Conservation (phyloP, 768 basidiomycete genomes). For the Boletus vinaceobasis region DNA sequence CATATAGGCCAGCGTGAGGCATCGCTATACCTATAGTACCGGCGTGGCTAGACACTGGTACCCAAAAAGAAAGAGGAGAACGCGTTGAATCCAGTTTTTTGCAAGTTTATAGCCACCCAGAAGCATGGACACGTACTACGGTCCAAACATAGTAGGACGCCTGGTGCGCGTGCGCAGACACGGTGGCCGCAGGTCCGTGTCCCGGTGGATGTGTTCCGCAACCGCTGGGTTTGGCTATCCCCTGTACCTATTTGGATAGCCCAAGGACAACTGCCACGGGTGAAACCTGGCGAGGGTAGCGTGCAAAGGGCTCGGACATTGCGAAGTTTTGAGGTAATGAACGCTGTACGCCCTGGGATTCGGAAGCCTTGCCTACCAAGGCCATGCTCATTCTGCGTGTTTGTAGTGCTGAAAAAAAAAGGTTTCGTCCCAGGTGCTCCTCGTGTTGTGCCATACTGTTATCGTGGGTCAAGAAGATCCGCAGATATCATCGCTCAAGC, state of each 20-base stretch:
- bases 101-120: constrained; percentile 23
- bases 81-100: neutral
- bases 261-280: constrained; percentile 9
- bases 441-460: neutral
- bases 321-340: constrained; percentile 20
- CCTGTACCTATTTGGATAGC: neutral
- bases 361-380: constrained; percentile 3
- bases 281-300: neutral
- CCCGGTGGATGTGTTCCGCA: constrained; percentile 3
- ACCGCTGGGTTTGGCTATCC: constrained; percentile 1
- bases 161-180: constrained; percentile 18
- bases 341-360: constrained; percentile 12
- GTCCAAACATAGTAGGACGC: constrained; percentile 19
- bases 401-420: neutral
- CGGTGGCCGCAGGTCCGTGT: constrained; percentile 18
- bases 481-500: neutral
- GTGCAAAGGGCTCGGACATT: neutral
- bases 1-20: constrained; percentile 12
- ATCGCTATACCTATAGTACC: constrained; percentile 20
- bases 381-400: constrained; percentile 19
- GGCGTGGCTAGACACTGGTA: constrained; percentile 7
- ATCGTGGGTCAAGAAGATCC: neutral
- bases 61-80: constrained; percentile 8
- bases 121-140: constrained; percentile 17
- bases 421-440: neutral